These are phyloP conservation scores for Filobasidium floriforme DNA, from an alignment of 768 basidiomycete species.

Conservation along the genomic window DNA sequence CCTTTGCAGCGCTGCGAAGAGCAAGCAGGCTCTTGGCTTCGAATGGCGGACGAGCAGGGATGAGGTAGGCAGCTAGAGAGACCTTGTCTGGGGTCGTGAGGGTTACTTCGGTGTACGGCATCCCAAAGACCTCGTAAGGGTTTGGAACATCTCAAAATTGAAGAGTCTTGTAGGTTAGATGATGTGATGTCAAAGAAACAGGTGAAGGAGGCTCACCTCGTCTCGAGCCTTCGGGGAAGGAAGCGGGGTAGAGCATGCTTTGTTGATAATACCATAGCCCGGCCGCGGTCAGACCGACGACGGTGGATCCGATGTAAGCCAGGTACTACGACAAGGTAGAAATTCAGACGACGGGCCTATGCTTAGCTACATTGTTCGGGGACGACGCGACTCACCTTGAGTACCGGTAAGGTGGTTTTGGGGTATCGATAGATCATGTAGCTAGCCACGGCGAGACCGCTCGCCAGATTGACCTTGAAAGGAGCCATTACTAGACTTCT, in stretches of 20 bases:
- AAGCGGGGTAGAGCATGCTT: conserved; percentile 82
- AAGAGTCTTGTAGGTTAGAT: background rate
- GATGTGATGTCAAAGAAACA: background rate
- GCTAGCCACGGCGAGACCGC: conserved; percentile 1
- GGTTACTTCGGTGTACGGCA: conserved; percentile 68
- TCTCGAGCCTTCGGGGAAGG: conserved; percentile 70
- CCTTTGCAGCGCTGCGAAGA: background rate
- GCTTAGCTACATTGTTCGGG: background rate
- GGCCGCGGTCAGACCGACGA: conserved; percentile 34
- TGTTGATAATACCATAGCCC: conserved; percentile 79
- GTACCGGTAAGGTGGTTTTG: background rate
- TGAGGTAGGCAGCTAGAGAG: conserved; percentile 66
- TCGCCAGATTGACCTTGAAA: background rate
- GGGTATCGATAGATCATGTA: conserved; percentile 2
- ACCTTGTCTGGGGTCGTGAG: conserved; percentile 67
- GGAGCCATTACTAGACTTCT: background rate
- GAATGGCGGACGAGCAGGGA: conserved; percentile 51
- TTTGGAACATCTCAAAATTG: conserved; percentile 56
- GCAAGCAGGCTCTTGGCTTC: background rate
- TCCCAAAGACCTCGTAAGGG: conserved; percentile 58
- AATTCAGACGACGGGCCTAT: background rate
- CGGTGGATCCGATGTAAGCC: conserved; percentile 2
- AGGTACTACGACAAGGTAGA: background rate
- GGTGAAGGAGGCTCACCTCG: conserved; percentile 51
- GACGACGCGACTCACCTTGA: background rate